Conservation (phyloP, 352 stramenopile genomes). For the Phytopythium aichiense region DNA sequence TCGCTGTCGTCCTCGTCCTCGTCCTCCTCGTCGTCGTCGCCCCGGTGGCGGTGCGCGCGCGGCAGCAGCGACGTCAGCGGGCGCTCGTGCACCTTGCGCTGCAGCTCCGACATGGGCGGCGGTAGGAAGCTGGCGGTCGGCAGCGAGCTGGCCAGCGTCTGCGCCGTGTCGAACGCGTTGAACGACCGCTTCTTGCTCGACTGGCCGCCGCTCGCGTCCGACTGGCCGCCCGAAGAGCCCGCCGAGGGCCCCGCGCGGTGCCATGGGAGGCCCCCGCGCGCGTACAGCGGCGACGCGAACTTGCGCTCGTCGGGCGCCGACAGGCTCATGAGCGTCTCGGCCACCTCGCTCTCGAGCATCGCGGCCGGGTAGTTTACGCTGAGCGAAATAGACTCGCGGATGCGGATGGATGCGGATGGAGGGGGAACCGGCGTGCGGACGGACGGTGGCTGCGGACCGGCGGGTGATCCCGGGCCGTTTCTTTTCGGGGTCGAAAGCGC, state of each 20-base stretch:
- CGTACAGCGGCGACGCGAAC: constrained; percentile 53
- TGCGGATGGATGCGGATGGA: background rate
- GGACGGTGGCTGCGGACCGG: background rate
- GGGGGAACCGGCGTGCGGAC: background rate
- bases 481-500: constrained; percentile 1
- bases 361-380: background rate
- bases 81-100: constrained; percentile 53
- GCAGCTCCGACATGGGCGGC: constrained; percentile 28
- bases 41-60: constrained; percentile 19
- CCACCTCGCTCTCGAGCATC: constrained; percentile 73
- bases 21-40: constrained; percentile 27
- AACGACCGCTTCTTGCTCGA: constrained; percentile 52
- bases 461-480: background rate
- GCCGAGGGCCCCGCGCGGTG: constrained; percentile 13
- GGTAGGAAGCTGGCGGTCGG: constrained; percentile 49
- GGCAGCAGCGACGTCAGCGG: constrained; percentile 76
- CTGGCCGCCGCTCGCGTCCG: constrained; percentile 11
- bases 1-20: constrained; percentile 39
- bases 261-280: constrained; percentile 41
- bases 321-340: constrained; percentile 78
- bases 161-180: constrained; percentile 26
- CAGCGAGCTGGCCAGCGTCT: constrained; percentile 39
- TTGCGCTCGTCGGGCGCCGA: constrained; percentile 72
- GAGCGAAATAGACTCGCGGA: no score
- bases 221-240: constrained; percentile 3